Evolutionary conservation across 345 rosid genomes (phyloP), one percentile per base, ranked within the genome.

Genomic region (Pelargonium nanum): DNA sequence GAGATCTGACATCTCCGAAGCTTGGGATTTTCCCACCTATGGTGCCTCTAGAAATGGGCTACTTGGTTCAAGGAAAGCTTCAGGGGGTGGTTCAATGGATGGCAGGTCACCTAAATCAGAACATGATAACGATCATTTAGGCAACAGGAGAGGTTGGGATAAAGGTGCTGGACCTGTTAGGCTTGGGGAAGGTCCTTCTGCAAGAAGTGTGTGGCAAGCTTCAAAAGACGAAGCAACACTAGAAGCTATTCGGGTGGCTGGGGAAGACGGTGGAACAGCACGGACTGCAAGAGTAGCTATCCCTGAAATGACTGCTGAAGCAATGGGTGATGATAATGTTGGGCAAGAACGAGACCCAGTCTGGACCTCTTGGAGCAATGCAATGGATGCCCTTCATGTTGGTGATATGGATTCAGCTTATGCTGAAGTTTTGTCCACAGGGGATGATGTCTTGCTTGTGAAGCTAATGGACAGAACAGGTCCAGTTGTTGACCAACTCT

Each of bases 201-300:
- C 96, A 50, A 83, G 99, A 85, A 83, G 97, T 76, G 97, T 87
- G 58, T 93, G 99, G 99, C 99, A 87, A 82, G 96, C 99, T 62
- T 93, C 99, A 61, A 89, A 87, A 71, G 99, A 93, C 56, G 99
- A 93, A 82, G 99, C 99, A 64, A 93, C 99, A 24, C 79, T 93
- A 71, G 97, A 93, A 81, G 99, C 99, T 56, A 94, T 94, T 63
- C 81, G 99, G 55, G 95, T 86, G 53, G 99, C 95, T n/a, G 97
- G 97, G n/a, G 97, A 86, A 65, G 99, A 90, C 59, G 70, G 78
- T 19, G 86, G 81, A 59, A 70, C 78, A 61, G 75, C 82, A 65
- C 78, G 93, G 32, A 65, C 85, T 53, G 82, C 80, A 53, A 76
- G 85, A 59, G 83, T 73, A 20, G 79, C 86, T 70, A 75, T 79